Evolutionary conservation across 805 yeast species (phyloP).

Genomic region (Zygotorulaspora danielsina): DNA sequence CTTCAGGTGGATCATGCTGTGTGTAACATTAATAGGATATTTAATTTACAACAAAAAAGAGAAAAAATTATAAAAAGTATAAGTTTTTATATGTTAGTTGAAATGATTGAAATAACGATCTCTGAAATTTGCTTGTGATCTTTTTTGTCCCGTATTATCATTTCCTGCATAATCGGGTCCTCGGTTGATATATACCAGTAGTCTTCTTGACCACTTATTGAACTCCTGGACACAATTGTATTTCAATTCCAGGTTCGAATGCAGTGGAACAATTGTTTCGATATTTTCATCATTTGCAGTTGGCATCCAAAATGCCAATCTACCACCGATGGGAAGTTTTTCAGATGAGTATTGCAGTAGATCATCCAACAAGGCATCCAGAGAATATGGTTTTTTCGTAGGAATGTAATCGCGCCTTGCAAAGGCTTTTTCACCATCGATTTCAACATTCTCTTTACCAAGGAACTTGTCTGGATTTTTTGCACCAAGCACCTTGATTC

Average conservation of each 20-base stretch:
- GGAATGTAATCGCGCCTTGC: slow-evolving; percentile 80
- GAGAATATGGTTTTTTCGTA: slow-evolving; percentile 85
- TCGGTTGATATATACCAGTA: slow-evolving; percentile 73
- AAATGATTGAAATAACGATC: slow-evolving; percentile 73
- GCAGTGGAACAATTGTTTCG: slow-evolving; percentile 70
- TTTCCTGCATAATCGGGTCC: slow-evolving; percentile 51
- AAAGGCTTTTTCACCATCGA: slow-evolving; percentile 75
- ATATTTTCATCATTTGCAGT: slow-evolving; percentile 83
- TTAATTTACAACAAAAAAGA: neutral
- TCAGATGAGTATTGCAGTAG: slow-evolving; percentile 66
- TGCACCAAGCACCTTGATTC: slow-evolving; percentile 88
- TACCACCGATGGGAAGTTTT: slow-evolving; percentile 67
- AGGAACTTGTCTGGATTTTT: slow-evolving; percentile 60
- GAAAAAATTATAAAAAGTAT: slow-evolving; percentile 3
- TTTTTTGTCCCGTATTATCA: slow-evolving; percentile 42
- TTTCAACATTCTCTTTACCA: slow-evolving; percentile 70
- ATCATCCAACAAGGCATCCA: slow-evolving; percentile 74
- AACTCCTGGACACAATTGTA: slow-evolving; percentile 82
- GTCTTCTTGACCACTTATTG: slow-evolving; percentile 87
- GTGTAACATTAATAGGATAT: slow-evolving; percentile 12
- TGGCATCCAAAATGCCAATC: slow-evolving; percentile 97
- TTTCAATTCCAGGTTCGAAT: slow-evolving; percentile 62
- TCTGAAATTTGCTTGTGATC: slow-evolving; percentile 57
- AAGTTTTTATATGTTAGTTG: slow-evolving; percentile 26
- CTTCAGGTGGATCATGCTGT: slow-evolving; percentile 20